Percentiles rank a stretch among this genome's conserved stretches.
Conservation (phyloP, 1,284 basidiomycete species). For the Puccinia coronata region DNA sequence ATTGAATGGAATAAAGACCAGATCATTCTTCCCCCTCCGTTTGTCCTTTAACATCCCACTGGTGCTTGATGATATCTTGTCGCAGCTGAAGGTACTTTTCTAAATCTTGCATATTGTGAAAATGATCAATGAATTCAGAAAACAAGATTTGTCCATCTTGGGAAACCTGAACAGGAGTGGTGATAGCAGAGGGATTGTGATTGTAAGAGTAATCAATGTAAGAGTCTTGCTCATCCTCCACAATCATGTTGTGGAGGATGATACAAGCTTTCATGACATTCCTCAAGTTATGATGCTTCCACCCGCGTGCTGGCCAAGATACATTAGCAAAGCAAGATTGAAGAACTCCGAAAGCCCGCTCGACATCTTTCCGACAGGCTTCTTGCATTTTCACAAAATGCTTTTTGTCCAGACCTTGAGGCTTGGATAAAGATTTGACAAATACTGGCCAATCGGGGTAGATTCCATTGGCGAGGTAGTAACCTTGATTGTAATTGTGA, state of each 20-base stretch:
- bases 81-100: neutral
- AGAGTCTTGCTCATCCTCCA: neutral
- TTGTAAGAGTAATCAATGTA: neutral
- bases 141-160: neutral
- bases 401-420: neutral
- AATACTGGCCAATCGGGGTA: neutral
- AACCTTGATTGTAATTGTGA: neutral
- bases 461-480: neutral
- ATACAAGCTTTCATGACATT: neutral
- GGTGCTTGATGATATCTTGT: neutral
- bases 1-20: neutral
- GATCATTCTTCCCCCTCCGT: neutral
- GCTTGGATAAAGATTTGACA: neutral
- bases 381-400: neutral
- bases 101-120: neutral
- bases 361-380: neutral
- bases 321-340: no score
- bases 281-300: neutral
- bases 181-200: neutral
- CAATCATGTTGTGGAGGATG: slow-evolving; percentile 6
- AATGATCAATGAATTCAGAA: neutral
- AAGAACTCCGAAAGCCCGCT: neutral
- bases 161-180: neutral
- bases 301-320: neutral
- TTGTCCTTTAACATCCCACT: neutral